Percentiles rank a stretch among this genome's conserved stretches.
These are phyloP conservation scores for Baorangia bicolor DNA, from an alignment of 768 basidiomycete genomes.

Conservation along the genomic window DNA sequence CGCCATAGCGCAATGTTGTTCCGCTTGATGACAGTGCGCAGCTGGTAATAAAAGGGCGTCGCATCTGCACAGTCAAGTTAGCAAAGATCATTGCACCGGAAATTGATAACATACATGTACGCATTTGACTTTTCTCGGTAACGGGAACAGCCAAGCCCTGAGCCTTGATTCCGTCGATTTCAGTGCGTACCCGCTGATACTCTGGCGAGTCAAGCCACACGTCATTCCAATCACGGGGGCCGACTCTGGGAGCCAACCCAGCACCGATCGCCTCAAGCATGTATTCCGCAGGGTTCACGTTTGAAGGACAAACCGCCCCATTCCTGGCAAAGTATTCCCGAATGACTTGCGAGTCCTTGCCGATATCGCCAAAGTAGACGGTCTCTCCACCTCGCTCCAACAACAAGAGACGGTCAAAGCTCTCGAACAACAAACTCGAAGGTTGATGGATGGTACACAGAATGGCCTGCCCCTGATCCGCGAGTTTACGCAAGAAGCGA, in stretches of 20 bases:
- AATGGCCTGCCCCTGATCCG: constrained; percentile 84
- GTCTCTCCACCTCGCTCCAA: constrained; percentile 82
- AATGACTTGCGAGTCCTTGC: constrained; percentile 64
- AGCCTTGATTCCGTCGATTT: constrained; percentile 48
- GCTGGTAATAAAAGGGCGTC: constrained; percentile 72
- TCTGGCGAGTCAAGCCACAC: constrained; percentile 80
- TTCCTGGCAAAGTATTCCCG: constrained; percentile 74
- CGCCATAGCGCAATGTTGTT: constrained; percentile 77
- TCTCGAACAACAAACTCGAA: constrained; percentile 81
- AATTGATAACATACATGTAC: constrained; percentile 42
- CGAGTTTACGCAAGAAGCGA: constrained; percentile 79
- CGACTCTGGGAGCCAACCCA: constrained; percentile 68
- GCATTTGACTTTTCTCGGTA: constrained; percentile 39
- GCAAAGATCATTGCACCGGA: neutral
- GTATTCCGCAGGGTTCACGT: constrained; percentile 78
- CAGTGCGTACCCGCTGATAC: constrained; percentile 37
- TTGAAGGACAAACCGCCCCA: constrained; percentile 68
- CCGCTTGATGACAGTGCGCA: constrained; percentile 62
- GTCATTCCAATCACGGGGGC: constrained; percentile 82
- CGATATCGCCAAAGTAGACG: constrained; percentile 93
- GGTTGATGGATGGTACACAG: constrained; percentile 91
- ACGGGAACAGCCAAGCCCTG: constrained; percentile 45
- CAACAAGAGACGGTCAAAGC: constrained; percentile 72
- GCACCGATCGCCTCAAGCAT: constrained; percentile 89
- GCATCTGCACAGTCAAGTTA: constrained; percentile 49